Base-by-base conservation (phyloP, 2,329 filamentous ascomycete genomes). In the Fusarium tricinctum region DNA sequence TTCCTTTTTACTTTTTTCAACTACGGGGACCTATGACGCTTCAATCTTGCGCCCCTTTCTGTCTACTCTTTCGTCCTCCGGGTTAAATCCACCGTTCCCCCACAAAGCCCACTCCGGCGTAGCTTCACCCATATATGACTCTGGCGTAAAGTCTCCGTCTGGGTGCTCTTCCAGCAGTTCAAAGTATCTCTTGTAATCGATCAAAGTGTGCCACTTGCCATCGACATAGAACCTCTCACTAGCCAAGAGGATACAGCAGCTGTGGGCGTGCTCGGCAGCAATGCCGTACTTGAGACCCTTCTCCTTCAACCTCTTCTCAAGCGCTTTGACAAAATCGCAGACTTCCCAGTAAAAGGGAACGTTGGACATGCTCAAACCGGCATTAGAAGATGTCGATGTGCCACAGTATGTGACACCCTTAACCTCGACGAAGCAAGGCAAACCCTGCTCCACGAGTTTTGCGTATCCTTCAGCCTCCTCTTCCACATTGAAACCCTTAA, bases 391-490 rank as follows among this genome's bases (percentile, higher is more conserved):
- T 1, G 93, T 93, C 9, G 91, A 91, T 0, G 95, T 98, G 40
- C 96, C 96, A 79, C 96, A 98, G 82, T 96, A 98, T 1, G 95
- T 98, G 38, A 98, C 95, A 55, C 95, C 95, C 82, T 98, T 98
- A 78, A 98, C 87, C 82, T 98, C 95, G 48, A 98, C 89, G 76
- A 98, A 97, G 78, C 93, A 95, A 0, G 95, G 95, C 22, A 97
- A 84, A 1, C 92, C 94, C 69, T 90, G 89, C 76, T 94, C 92
- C 19, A 98, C 92, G 2, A 98, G 88, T 74, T 93, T 89, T 0
- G 95, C 95, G 75, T 99, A 98, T 6, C 95, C 95, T 69, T 91
- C 87, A 8, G 91, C 93, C 79, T 97, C 96, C 72, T 97, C 94
- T 23, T 97, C 95, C 68, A 98, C 89, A 77, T 99, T 98, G 86